Base-by-base conservation (phyloP, 202 grass and related monocot species). In the Zoysia matrella region DNA sequence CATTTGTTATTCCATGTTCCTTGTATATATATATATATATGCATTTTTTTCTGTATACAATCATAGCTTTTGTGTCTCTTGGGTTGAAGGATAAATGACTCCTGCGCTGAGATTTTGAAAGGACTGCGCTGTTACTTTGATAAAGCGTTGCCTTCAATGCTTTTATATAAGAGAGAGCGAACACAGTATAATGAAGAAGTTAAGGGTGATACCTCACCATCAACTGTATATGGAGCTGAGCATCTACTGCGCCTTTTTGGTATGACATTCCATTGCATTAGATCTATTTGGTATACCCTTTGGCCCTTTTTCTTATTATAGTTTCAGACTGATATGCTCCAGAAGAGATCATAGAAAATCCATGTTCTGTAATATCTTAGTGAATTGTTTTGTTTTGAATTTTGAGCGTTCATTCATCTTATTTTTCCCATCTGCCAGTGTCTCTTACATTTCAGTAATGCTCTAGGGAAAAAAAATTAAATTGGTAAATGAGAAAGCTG, bases 181-280 rank as follows among this genome's bases (percentile, higher is more conserved):
- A 64, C 81, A 11, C 95, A 98, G 84, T 98, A 93, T 63, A 69
- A 83, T 1, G 92, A 98, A 81, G 85, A 87, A 80, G 81, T 98
- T 62, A 71, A 84, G 67, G 92, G 86, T 69, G 84, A 88, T 46
- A 61, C 82, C 62, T 93, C 95, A 46, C 95, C 95, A 60, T 98
- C 90, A 48, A 88, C 90, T 72, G 72, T 98, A 65, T 98, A 98
- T 93, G 95, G 95, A 86, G 95, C 95, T 75, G 95, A 98, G 86
- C 95, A 98, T 85, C 70, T 98, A 75, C 78, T 98, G 36, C 92
- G 95, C 18, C 85, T 98, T 94, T 98, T 98, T 86, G 95, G 95
- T 95, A 98, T 88, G 71, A 54, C 50, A 87, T n/a, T 83, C 48
- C 67, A 81, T 73, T 81, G 8, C 49, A 80, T 71, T 47, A 58